These are phyloP conservation scores for Xylariaceae sp. DNA, from an alignment of 2,329 filamentous ascomycete species.

Conservation along the genomic window DNA sequence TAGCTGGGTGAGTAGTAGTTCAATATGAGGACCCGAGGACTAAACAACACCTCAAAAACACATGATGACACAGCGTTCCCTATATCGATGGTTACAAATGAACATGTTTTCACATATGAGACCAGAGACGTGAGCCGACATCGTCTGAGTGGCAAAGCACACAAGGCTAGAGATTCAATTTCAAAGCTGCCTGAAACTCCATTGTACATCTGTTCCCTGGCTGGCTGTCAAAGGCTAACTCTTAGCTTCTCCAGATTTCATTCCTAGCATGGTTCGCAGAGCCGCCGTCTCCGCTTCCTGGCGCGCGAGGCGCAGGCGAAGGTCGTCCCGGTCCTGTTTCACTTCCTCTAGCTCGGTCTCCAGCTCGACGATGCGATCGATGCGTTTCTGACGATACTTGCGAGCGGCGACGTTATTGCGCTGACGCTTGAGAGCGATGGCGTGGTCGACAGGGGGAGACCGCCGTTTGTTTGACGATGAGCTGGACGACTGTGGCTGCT, in stretches of 20 bases:
- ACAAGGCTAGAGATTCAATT: constrained; percentile 8
- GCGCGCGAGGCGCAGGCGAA: constrained; percentile 59
- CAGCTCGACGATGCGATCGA: constrained; percentile 61
- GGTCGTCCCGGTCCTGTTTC: constrained; percentile 58
- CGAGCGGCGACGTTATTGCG: constrained; percentile 69
- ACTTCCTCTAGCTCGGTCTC: constrained; percentile 57
- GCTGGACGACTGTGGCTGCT: constrained; percentile 21
- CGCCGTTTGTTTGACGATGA: constrained; percentile 29
- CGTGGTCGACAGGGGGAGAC: constrained; percentile 26
- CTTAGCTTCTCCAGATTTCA: constrained; percentile 26
- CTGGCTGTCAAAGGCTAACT: constrained; percentile 18
- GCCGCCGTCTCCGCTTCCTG: constrained; percentile 63
- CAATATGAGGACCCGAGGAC: background rate
- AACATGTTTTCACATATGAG: constrained; percentile 19
- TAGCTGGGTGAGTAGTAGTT: background rate
- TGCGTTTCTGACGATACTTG: constrained; percentile 66
- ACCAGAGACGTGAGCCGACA: constrained; percentile 28
- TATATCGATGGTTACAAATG: constrained; percentile 25
- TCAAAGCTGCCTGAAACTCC: constrained; percentile 15
- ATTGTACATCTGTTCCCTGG: constrained; percentile 10
- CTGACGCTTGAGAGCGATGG: constrained; percentile 52
- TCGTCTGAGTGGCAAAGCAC: constrained; percentile 26
- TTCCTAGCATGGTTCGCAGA: constrained; percentile 48
- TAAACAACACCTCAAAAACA: background rate
- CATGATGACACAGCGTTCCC: constrained; percentile 30